These are phyloP conservation scores for Farysia itapuensis DNA, from an alignment of 1,284 basidiomycete species.

Conservation along the genomic window DNA sequence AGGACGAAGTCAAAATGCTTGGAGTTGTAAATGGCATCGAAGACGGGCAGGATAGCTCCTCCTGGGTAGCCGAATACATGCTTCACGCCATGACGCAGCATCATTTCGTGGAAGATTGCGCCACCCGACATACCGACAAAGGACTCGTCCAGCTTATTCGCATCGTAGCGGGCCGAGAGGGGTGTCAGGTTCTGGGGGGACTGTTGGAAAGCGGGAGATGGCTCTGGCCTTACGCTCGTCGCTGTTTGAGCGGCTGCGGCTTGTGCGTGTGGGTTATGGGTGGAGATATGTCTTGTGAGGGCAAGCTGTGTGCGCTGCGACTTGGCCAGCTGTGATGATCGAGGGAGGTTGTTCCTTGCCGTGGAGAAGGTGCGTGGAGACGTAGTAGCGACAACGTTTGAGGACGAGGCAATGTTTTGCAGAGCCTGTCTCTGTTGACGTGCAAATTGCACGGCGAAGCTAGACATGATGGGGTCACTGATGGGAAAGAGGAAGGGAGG, in stretches of 20 bases:
- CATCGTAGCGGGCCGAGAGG: slow-evolving; percentile 22
- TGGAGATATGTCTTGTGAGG: slow-evolving; percentile 40
- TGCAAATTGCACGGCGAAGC: slow-evolving; percentile 40
- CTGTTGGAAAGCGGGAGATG: slow-evolving; percentile 55
- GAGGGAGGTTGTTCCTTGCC: slow-evolving; percentile 29
- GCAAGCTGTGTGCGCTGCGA: slow-evolving; percentile 28
- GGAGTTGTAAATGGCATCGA: slow-evolving; percentile 97
- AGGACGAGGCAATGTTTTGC: slow-evolving; percentile 16
- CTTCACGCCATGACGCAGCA: slow-evolving; percentile 93
- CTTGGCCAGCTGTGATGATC: slow-evolving; percentile 16
- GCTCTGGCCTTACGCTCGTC: slow-evolving; percentile 41
- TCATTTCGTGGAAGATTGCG: slow-evolving; percentile 99
- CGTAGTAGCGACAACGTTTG: slow-evolving; percentile 12
- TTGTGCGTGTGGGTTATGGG: slow-evolving; percentile 38
- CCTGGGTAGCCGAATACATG: slow-evolving; percentile 98
- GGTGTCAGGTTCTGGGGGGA: slow-evolving; percentile 28
- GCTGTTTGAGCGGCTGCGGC: slow-evolving; percentile 34
- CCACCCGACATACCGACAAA: slow-evolving; percentile 95
- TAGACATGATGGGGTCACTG: slow-evolving; percentile 17
- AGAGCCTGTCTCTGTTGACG: slow-evolving; percentile 36
- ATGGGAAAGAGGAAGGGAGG: neutral
- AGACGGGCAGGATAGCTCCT: slow-evolving; percentile 95
- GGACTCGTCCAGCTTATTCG: slow-evolving; percentile 59
- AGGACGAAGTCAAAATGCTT: slow-evolving; percentile 93
- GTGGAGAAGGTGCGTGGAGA: slow-evolving; percentile 34